Conservation (phyloP, 2,329 filamentous ascomycete genomes). For the Orbilia javanica region DNA sequence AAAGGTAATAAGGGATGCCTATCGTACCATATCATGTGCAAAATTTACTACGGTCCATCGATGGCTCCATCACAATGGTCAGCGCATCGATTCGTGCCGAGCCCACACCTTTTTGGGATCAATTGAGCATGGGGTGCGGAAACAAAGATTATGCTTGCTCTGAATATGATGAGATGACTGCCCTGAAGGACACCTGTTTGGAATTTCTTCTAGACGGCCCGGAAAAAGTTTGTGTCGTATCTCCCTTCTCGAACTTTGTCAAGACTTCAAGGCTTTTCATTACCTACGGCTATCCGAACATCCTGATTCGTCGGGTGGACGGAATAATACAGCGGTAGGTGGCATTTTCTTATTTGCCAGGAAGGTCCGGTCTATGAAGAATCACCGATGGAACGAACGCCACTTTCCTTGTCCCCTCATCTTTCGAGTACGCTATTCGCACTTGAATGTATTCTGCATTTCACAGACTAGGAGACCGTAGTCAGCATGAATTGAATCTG, state of each 20-base stretch:
- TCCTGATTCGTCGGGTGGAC: conserved; percentile 56
- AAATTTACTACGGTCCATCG: conserved; percentile 56
- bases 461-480: conserved; percentile 6
- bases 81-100: conserved; percentile 59
- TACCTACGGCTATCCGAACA: conserved; percentile 24
- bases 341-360: conserved; percentile 57
- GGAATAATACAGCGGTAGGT: conserved; percentile 58
- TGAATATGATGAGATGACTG: conserved; percentile 35
- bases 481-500: conserved; percentile 20
- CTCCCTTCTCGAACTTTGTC: conserved; percentile 6
- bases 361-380: conserved; percentile 2
- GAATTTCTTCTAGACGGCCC: conserved; percentile 27
- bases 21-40: conserved; percentile 58
- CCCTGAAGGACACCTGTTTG: conserved; percentile 27
- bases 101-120: conserved; percentile 46
- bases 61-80: conserved; percentile 41
- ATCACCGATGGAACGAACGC: conserved; percentile 30
- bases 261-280: conserved; percentile 22
- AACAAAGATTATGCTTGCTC: conserved; percentile 48
- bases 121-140: conserved; percentile 49
- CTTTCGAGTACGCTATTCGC: conserved; percentile 18
- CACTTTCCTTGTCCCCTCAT: conserved; percentile 41
- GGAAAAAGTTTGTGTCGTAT: conserved; percentile 41
- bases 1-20: conserved; percentile 48
- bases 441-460: conserved; percentile 26